Base-by-base conservation (phyloP, 1,284 basidiomycete genomes). In the Hymenochaete sp. region DNA sequence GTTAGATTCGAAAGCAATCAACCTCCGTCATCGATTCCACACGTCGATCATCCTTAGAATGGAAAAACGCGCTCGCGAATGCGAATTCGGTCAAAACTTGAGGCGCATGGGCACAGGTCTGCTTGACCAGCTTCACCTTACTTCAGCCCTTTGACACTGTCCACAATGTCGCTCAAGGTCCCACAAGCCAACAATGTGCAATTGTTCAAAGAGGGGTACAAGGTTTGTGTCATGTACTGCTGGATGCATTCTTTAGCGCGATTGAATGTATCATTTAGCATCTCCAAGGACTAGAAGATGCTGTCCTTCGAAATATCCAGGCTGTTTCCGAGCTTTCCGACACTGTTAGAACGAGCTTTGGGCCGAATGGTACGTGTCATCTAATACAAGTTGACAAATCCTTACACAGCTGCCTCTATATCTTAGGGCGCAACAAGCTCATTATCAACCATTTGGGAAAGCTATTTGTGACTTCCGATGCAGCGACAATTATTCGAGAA, bases 381-480 rank as follows among this genome's bases (percentile, higher is more conserved):
- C 21, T 16, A 7, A n/a, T 14, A 16, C 27, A 31, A 18, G 4
- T 16, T 35, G n/a, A 35, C 4, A 6, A 35, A 35, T 35, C 5
- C 32, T 35, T n/a, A 35, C 9, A 9, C 14, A 14, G 14, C 28
- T 14, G 14, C 32, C 21, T 35, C 32, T 6, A 31, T 31, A 14
- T 31, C 28, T 1, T 50, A 86, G 93, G 93, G 35, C 77, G 93
- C 47, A 97, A 96, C 67, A 97, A 96, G 65, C 81, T 97, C 50
- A 70, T 97, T 59, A 93, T 97, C 68, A 97, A 97, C 65, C 96
- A 98, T 66, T 73, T 99, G 36, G 93, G 93, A 47, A 78, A 82
- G 60, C 73, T 98, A 39, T 98, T 98, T 65, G 93, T 98, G 49
- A 99, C 96, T 24, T 96, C 91, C 40, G 96, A 99, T 76, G 95